Evolutionary conservation across 371 early-diverging fungal species (phyloP).

Genomic region (Mycotypha africana): DNA sequence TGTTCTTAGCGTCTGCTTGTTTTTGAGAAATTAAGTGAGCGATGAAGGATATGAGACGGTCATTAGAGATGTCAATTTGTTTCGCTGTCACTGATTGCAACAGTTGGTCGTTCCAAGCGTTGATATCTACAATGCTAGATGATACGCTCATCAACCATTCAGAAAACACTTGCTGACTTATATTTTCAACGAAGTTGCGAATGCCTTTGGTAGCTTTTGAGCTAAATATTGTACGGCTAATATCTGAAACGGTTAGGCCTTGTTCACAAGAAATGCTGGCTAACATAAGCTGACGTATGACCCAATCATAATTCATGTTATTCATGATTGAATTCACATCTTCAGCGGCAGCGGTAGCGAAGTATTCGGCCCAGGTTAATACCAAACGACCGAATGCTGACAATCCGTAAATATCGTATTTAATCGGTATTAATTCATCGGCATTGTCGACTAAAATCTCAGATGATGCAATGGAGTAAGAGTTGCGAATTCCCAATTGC

Average conservation of each 20-base stretch:
- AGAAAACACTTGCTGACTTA: constrained; percentile 6
- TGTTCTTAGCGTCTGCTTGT: background rate
- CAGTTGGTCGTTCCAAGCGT: constrained; percentile 4
- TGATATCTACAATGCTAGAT: background rate
- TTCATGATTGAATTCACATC: background rate
- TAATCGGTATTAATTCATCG: constrained; percentile 27
- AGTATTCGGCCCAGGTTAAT: constrained; percentile 39
- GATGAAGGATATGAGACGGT: constrained; percentile 5
- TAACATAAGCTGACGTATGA: constrained; percentile 36
- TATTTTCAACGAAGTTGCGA: constrained; percentile 17
- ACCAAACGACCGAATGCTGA: constrained; percentile 49
- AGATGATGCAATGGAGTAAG: constrained; percentile 15
- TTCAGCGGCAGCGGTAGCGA: constrained; percentile 2
- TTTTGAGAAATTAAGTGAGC: constrained; percentile 1
- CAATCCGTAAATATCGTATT: constrained; percentile 51
- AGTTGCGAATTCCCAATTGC: constrained; percentile 12
- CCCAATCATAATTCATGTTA: constrained; percentile 17
- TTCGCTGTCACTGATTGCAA: background rate
- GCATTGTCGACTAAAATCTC: constrained; percentile 16
- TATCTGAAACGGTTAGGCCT: constrained; percentile 21
- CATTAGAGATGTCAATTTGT: background rate
- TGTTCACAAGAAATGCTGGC: constrained; percentile 26
- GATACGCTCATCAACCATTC: constrained; percentile 2
- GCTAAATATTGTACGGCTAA: constrained; percentile 19
- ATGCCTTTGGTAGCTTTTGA: constrained; percentile 16